These are phyloP conservation scores for Perilla frutescens DNA, from an alignment of 257 asterid species.

Conservation along the genomic window DNA sequence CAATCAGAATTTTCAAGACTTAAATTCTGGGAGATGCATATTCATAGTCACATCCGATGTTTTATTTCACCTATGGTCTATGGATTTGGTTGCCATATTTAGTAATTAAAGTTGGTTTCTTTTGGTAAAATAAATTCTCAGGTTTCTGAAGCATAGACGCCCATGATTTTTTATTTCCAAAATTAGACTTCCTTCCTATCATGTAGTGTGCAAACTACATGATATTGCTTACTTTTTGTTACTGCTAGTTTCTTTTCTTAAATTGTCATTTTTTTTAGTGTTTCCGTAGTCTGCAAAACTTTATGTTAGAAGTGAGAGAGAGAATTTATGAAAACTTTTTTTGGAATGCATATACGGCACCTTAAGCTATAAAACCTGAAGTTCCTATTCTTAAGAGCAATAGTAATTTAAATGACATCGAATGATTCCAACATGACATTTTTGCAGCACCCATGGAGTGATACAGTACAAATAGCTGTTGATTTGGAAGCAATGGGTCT, in stretches of 20 bases:
- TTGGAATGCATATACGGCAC: conserved; percentile 1
- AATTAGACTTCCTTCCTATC: too few species aligned
- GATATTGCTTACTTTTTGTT: background rate
- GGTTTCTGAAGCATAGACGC: background rate
- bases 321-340: background rate
- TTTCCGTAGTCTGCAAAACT: background rate
- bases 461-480: conserved; percentile 74
- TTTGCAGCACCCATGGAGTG: conserved; percentile 97
- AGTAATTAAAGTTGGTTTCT: background rate
- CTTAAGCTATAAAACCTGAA: conserved; percentile 20
- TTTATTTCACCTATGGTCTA: too few species aligned
- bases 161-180: background rate
- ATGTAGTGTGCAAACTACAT: too few species aligned
- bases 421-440: conserved; percentile 25
- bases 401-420: conserved; percentile 22
- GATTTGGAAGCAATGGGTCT: conserved; percentile 99
- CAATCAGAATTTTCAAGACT: too few species aligned
- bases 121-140: background rate
- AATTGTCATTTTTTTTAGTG: background rate
- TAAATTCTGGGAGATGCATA: background rate
- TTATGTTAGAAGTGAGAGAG: background rate
- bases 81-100: too few species aligned
- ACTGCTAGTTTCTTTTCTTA: background rate
- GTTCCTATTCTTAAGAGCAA: conserved; percentile 17
- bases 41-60: background rate